Percentiles rank a stretch among this genome's conserved stretches.
phyloP scores from a whole-genome alignment of 1,139 yeast species.

The Zygotorulaspora mrakii region DNA sequence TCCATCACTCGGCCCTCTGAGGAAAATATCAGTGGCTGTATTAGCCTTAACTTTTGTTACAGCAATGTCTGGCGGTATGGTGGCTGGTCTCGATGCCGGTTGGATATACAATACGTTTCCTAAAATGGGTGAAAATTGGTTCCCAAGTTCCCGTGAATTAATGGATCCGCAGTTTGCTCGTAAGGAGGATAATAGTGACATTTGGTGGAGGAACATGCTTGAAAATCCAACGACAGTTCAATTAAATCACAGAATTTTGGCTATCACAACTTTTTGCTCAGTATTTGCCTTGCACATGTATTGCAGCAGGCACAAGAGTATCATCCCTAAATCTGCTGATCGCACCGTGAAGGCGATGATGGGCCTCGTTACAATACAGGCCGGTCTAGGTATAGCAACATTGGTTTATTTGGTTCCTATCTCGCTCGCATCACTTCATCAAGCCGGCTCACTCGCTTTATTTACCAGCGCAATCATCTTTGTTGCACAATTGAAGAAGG shows the following conservation, averaged over 20 bases:
- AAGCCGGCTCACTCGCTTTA: conserved; percentile 92
- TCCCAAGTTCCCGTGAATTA: conserved; percentile 72
- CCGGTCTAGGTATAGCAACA: conserved; percentile 79
- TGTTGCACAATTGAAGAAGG: conserved; percentile 65
- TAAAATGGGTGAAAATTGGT: conserved; percentile 77
- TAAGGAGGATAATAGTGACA: conserved; percentile 61
- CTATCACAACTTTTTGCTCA: conserved; percentile 72
- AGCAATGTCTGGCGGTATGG: conserved; percentile 96
- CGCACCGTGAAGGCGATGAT: conserved; percentile 61
- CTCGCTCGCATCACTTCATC: conserved; percentile 91
- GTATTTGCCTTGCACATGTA: conserved; percentile 65
- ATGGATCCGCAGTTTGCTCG: conserved; percentile 73
- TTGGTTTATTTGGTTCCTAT: conserved; percentile 86
- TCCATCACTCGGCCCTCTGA: conserved; percentile 56
- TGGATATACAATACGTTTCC: conserved; percentile 95
- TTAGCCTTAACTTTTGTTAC: conserved; percentile 73
- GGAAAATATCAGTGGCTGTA: conserved; percentile 52
- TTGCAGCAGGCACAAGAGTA: conserved; percentile 50
- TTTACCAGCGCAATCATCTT: conserved; percentile 73
- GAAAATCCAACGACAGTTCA: conserved; percentile 98
- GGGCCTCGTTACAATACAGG: conserved; percentile 83
- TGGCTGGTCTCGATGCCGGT: conserved; percentile 98
- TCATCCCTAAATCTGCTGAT: conserved; percentile 61
- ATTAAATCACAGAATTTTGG: conserved; percentile 81
- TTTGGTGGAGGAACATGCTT: conserved; percentile 86